Evolutionary conservation across 495 filamentous ascomycete genomes (phyloP).

Genomic region (Daldinia concentrica): DNA sequence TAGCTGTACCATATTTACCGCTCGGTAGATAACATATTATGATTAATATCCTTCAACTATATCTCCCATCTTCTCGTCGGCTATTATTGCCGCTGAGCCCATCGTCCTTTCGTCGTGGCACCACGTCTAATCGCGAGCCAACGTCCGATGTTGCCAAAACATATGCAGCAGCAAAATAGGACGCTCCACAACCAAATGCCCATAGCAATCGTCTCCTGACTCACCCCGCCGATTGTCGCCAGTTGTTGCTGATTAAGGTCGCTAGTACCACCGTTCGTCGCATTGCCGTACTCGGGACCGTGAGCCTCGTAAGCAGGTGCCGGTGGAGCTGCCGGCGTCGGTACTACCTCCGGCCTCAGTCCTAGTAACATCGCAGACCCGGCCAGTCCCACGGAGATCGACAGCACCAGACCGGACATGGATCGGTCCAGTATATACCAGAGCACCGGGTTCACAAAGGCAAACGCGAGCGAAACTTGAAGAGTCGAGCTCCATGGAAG

Average conservation of each 20-base stretch:
- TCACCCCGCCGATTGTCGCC: constrained; percentile 61
- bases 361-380: constrained; percentile 78
- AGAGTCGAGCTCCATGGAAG: constrained; percentile 93
- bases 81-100: constrained; percentile 41
- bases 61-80: not conserved
- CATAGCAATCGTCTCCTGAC: constrained; percentile 79
- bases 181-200: constrained; percentile 91
- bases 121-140: constrained; percentile 68
- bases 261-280: constrained; percentile 2
- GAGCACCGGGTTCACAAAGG: constrained; percentile 89
- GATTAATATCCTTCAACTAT: not conserved
- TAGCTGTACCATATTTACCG: not conserved
- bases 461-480: constrained; percentile 89
- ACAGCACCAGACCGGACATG: constrained; percentile 80
- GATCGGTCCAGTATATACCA: constrained; percentile 97
- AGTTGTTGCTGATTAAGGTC: constrained; percentile 11
- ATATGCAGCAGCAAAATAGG: constrained; percentile 91
- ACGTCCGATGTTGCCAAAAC: constrained; percentile 95
- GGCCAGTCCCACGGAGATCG: constrained; percentile 71
- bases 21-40: not conserved
- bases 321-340: constrained; percentile 57
- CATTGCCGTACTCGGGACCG: constrained; percentile 43
- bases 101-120: constrained; percentile 47
- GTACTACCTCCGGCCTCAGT: constrained; percentile 79
- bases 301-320: constrained; percentile 10